Percentiles rank a stretch among this genome's conserved stretches.
Evolutionary conservation across 352 stramenopile species (phyloP).

Genomic region (Pythium phragmitis): DNA sequence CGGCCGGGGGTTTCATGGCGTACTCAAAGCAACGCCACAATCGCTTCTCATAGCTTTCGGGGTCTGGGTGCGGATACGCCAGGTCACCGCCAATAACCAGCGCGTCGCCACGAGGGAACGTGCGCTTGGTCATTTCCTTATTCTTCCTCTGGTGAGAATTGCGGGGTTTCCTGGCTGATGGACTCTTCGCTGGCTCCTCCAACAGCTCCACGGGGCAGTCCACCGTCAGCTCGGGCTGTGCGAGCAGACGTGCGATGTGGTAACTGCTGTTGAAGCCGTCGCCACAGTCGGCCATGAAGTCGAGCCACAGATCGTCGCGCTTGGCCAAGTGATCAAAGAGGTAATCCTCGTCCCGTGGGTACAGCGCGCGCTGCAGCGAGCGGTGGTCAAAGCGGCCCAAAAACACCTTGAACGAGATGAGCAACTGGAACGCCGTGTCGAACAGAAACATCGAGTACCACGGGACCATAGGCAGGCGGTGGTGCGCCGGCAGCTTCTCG

Average conservation of each 20-base stretch:
- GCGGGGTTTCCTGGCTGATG: constrained; percentile 20
- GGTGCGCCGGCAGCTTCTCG: constrained; percentile 64
- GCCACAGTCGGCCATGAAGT: constrained; percentile 93
- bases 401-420: constrained; percentile 94
- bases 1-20: constrained; percentile 87
- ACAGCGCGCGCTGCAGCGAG: constrained; percentile 86
- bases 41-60: constrained; percentile 87
- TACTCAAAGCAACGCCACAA: constrained; percentile 93
- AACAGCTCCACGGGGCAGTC: constrained; percentile 43
- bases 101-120: constrained; percentile 83
- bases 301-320: constrained; percentile 89
- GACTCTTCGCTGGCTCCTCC: not conserved
- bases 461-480: constrained; percentile 89
- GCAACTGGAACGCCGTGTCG: constrained; percentile 89
- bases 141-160: not conserved
- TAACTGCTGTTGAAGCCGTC: constrained; percentile 94
- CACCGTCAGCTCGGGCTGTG: constrained; percentile 85
- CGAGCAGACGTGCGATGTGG: constrained; percentile 89
- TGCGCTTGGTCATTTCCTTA: constrained; percentile 45
- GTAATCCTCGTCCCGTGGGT: constrained; percentile 70
- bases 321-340: constrained; percentile 80
- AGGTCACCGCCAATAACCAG: constrained; percentile 92
- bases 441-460: constrained; percentile 95
- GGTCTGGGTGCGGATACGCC: constrained; percentile 89
- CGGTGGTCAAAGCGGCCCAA: constrained; percentile 90